Conservation (phyloP, 2,329 filamentous ascomycete genomes). For the Ploettnerulaceae sp. region DNA sequence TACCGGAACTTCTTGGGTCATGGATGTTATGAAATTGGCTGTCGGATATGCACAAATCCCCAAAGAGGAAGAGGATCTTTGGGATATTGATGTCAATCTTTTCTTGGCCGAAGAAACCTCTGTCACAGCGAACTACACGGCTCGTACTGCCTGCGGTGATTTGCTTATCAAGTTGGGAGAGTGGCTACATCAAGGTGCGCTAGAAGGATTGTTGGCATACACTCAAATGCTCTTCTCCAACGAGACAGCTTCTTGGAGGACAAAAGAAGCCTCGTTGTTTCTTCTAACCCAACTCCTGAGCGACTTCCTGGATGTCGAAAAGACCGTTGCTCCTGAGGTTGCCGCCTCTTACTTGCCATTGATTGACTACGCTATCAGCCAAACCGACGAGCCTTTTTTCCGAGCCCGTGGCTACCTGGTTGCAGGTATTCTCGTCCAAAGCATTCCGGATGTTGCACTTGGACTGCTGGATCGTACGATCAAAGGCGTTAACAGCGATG, state of each 20-base stretch:
- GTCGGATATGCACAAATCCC: slow-evolving; percentile 86
- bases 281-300: slow-evolving; percentile 78
- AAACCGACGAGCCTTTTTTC: slow-evolving; percentile 67
- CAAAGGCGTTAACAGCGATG: slow-evolving; percentile 67
- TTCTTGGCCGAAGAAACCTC: slow-evolving; percentile 94
- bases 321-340: slow-evolving; percentile 63
- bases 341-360: slow-evolving; percentile 74
- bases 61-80: slow-evolving; percentile 86
- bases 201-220: slow-evolving; percentile 74
- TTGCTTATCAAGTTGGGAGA: slow-evolving; percentile 88
- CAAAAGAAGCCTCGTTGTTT: slow-evolving; percentile 76
- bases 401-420: slow-evolving; percentile 83
- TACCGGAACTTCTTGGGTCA: slow-evolving; percentile 70
- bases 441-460: slow-evolving; percentile 54
- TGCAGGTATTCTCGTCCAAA: slow-evolving; percentile 72
- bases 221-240: slow-evolving; percentile 67
- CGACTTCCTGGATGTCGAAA: slow-evolving; percentile 75
- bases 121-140: slow-evolving; percentile 92
- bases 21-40: slow-evolving; percentile 81
- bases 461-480: slow-evolving; percentile 69
- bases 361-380: slow-evolving; percentile 70
- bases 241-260: slow-evolving; percentile 49
- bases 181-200: slow-evolving; percentile 71
- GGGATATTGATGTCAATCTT: slow-evolving; percentile 94
- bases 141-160: slow-evolving; percentile 87